A percentile compares a stretch with the other conserved stretches of the same genome.
These are phyloP conservation scores for Aphanocladium album DNA, from an alignment of 2,329 filamentous ascomycete genomes.

Conservation along the genomic window DNA sequence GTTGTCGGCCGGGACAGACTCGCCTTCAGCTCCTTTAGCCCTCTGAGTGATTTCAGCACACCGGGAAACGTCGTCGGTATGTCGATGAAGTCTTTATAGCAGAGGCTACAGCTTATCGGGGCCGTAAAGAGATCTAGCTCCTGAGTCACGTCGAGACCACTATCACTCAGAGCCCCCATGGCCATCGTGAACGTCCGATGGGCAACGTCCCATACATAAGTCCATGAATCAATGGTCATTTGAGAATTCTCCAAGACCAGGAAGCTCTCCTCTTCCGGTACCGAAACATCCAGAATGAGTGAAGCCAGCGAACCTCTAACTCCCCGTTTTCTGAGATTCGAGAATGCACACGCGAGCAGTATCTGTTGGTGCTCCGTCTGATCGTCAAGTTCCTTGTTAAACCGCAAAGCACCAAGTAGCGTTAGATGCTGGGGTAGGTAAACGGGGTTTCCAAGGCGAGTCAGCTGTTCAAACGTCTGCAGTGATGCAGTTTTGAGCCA, in stretches of 20 bases:
- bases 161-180: neutral
- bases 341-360: neutral
- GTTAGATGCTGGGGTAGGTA: too few species aligned
- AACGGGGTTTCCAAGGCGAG: too few species aligned
- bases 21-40: neutral
- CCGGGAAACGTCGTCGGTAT: neutral
- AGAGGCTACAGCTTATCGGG: neutral
- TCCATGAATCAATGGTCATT: neutral
- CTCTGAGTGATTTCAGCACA: neutral
- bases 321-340: neutral
- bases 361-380: neutral
- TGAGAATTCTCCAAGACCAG: neutral
- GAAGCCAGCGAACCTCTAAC: neutral
- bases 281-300: neutral
- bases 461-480: too few species aligned
- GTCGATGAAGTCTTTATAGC: neutral
- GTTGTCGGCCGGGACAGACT: neutral
- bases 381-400: neutral
- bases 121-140: neutral
- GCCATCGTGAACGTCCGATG: neutral
- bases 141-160: neutral
- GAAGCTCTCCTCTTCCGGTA: neutral
- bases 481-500: too few species aligned
- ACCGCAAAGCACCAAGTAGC: too few species aligned
- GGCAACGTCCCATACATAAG: neutral